Conservation (phyloP, 2,329 filamentous ascomycete genomes). For the Aureobasidium sp. region DNA sequence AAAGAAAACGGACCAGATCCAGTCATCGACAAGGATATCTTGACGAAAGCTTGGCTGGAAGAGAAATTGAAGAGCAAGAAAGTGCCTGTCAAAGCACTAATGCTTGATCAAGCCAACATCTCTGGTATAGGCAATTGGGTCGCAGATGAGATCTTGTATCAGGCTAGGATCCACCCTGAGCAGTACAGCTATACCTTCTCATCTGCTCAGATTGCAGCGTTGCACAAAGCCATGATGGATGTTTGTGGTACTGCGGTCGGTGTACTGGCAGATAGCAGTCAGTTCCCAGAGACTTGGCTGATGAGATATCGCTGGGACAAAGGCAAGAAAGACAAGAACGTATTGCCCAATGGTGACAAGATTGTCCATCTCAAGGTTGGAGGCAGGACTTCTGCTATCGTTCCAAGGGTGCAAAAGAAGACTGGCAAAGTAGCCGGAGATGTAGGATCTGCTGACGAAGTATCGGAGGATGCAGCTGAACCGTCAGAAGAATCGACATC, state of each 20-base stretch:
- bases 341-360: conserved; percentile 75
- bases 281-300: conserved; percentile 76
- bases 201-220: conserved; percentile 60
- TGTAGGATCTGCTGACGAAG: conserved; percentile 19
- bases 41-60: conserved; percentile 71
- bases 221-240: conserved; percentile 67
- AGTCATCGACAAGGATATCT: conserved; percentile 67
- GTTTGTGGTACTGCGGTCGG: conserved; percentile 77
- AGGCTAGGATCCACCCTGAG: conserved; percentile 83
- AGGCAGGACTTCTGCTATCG: conserved; percentile 82
- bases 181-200: conserved; percentile 81
- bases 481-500: conserved; percentile 8
- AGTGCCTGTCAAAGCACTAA: conserved; percentile 80
- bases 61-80: conserved; percentile 65
- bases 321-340: conserved; percentile 63
- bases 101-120: conserved; percentile 82
- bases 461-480: background rate
- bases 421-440: conserved; percentile 53
- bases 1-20: conserved; percentile 93
- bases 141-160: conserved; percentile 86
- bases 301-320: conserved; percentile 63
- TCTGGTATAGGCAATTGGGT: conserved; percentile 98
- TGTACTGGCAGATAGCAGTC: conserved; percentile 69
- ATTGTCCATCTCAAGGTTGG: conserved; percentile 84
- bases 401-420: conserved; percentile 82